Evolutionary conservation across 2,329 filamentous ascomycete species (phyloP).

Genomic region (Salinomyces thailandicus): DNA sequence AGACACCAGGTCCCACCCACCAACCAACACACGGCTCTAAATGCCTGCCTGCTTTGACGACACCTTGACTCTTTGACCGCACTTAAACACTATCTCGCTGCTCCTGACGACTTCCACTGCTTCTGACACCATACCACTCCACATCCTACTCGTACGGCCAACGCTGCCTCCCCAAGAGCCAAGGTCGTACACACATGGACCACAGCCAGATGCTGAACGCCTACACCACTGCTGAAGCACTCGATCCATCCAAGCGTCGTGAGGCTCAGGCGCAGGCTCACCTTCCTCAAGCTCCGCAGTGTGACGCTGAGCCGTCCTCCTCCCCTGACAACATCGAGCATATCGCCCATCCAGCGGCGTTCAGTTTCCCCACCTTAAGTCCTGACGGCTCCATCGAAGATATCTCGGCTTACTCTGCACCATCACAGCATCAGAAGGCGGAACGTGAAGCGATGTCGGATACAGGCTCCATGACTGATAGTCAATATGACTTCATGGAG

Average conservation of each 20-base stretch:
- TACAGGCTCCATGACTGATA: constrained; percentile 20
- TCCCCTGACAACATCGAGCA: not conserved
- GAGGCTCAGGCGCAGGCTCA: not conserved
- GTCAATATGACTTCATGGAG: constrained; percentile 24
- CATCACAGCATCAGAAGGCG: not conserved
- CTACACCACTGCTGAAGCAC: not conserved
- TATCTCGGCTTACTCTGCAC: constrained; percentile 10
- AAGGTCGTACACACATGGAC: not conserved
- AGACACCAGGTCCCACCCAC: not conserved
- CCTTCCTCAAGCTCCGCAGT: not conserved
- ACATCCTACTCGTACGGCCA: too few species aligned
- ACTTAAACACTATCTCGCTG: not conserved
- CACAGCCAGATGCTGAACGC: not conserved
- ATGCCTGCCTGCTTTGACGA: not conserved
- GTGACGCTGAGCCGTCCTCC: not conserved
- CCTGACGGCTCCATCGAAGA: constrained; percentile 21
- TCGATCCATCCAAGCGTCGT: not conserved
- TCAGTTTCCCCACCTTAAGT: constrained; percentile 21
- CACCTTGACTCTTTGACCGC: not conserved
- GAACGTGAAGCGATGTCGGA: constrained; percentile 22
- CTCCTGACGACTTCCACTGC: not conserved
- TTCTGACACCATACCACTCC: too few species aligned
- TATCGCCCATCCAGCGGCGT: constrained; percentile 4
- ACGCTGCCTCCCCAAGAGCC: not conserved
- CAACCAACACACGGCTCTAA: not conserved